A percentile compares a stretch with the other conserved stretches of the same genome.
These are phyloP conservation scores for Botrytis aclada DNA, from an alignment of 2,329 filamentous ascomycete genomes.

Conservation along the genomic window DNA sequence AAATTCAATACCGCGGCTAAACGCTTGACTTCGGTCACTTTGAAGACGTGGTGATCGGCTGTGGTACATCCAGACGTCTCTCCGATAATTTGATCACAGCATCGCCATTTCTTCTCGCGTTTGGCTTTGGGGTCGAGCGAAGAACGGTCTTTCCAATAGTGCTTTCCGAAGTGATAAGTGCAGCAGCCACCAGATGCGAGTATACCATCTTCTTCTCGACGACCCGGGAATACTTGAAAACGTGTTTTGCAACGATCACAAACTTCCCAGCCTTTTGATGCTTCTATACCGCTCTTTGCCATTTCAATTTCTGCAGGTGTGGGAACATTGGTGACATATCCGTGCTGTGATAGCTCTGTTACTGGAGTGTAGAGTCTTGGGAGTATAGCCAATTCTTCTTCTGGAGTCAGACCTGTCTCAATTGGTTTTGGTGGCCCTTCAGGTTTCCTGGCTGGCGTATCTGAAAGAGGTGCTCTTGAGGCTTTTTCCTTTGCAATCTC, in stretches of 20 bases:
- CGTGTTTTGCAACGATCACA: slow-evolving; percentile 84
- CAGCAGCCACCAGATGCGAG: slow-evolving; percentile 76
- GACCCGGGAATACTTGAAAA: slow-evolving; percentile 89
- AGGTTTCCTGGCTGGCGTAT: slow-evolving; percentile 34
- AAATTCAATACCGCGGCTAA: slow-evolving; percentile 80
- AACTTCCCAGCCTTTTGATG: slow-evolving; percentile 74
- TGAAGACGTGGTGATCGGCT: slow-evolving; percentile 78
- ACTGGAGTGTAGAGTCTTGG: slow-evolving; percentile 62
- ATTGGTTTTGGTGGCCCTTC: slow-evolving; percentile 50
- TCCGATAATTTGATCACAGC: slow-evolving; percentile 74
- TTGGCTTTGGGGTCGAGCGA: slow-evolving; percentile 55
- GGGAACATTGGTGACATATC: slow-evolving; percentile 72
- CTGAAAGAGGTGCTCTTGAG: slow-evolving; percentile 36
- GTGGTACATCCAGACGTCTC: slow-evolving; percentile 72
- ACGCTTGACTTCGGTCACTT: slow-evolving; percentile 70
- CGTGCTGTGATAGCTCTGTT: slow-evolving; percentile 59
- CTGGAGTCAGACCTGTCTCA: slow-evolving; percentile 63
- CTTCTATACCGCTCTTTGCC: slow-evolving; percentile 61
- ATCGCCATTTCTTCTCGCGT: slow-evolving; percentile 65
- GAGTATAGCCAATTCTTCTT: slow-evolving; percentile 67
- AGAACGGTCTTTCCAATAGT: slow-evolving; percentile 50
- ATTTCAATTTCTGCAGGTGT: slow-evolving; percentile 62
- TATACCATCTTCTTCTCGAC: slow-evolving; percentile 71
- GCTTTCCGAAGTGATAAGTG: slow-evolving; percentile 74
- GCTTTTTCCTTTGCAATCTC: slow-evolving; percentile 42